A percentile compares a stretch with the other conserved stretches of the same genome.
Evolutionary conservation across 1,284 basidiomycete genomes (phyloP).

Genomic region (Wolfiporia cocos): DNA sequence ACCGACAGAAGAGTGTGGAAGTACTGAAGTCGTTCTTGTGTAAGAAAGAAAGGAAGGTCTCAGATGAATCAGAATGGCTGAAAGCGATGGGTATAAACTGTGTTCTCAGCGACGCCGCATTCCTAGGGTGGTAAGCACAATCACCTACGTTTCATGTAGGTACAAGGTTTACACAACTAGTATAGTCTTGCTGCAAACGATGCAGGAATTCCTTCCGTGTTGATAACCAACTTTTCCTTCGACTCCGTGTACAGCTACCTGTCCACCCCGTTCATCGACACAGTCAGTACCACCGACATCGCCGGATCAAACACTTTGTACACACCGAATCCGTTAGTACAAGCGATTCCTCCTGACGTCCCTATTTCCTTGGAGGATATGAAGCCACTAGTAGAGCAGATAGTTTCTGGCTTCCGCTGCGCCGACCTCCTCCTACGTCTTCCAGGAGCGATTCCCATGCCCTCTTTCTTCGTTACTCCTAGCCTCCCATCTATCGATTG

Average conservation of each 20-base stretch:
- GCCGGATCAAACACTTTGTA: too few species aligned
- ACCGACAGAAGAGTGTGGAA: slow-evolving; percentile 61
- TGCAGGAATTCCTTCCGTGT: slow-evolving; percentile 56
- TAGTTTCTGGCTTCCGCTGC: slow-evolving; percentile 61
- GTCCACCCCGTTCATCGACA: slow-evolving; percentile 15
- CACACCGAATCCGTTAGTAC: neutral
- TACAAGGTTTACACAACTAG: slow-evolving; percentile 4
- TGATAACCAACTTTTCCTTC: slow-evolving; percentile 79
- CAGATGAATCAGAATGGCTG: slow-evolving; percentile 56
- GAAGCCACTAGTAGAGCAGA: slow-evolving; percentile 53
- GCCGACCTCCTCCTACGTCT: slow-evolving; percentile 66
- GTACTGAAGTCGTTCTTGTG: slow-evolving; percentile 54
- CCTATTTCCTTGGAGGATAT: slow-evolving; percentile 47
- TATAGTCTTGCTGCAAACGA: slow-evolving; percentile 64
- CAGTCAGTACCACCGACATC: slow-evolving; percentile 1
- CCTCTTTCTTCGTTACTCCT: slow-evolving; percentile 51
- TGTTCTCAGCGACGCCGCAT: slow-evolving; percentile 73
- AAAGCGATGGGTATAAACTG: slow-evolving; percentile 43
- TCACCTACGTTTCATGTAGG: neutral
- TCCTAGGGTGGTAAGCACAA: slow-evolving; percentile 61
- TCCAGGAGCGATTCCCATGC: slow-evolving; percentile 71
- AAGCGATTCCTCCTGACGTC: slow-evolving; percentile 33
- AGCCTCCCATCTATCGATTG: slow-evolving; percentile 56
- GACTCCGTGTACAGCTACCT: slow-evolving; percentile 78
- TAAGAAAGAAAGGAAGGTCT: slow-evolving; percentile 47